These are phyloP conservation scores for Cylindrotheca fusiformis DNA, from an alignment of 108 stramenopile genomes.

Conservation along the genomic window DNA sequence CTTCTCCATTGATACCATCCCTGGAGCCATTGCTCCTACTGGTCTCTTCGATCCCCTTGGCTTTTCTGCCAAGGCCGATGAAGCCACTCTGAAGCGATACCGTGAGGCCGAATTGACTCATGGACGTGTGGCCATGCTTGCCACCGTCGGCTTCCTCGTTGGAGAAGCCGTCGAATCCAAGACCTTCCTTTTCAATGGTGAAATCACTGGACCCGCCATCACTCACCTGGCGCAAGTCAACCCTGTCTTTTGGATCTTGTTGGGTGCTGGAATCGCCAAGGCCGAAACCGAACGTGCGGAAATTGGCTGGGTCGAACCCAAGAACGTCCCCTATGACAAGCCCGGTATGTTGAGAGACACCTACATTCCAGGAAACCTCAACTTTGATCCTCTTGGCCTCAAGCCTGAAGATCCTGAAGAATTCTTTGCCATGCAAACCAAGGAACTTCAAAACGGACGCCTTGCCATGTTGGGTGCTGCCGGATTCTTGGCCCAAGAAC, in stretches of 20 bases:
- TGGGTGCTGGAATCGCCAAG: slow-evolving; percentile 57
- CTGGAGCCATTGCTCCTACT: slow-evolving; percentile 54
- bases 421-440: slow-evolving; percentile 67
- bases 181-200: slow-evolving; percentile 76
- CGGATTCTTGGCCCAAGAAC: slow-evolving; percentile 85
- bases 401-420: slow-evolving; percentile 71
- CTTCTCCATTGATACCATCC: slow-evolving; percentile 20
- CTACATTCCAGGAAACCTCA: slow-evolving; percentile 78
- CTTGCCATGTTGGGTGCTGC: slow-evolving; percentile 88
- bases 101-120: slow-evolving; percentile 88
- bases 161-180: slow-evolving; percentile 75
- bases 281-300: slow-evolving; percentile 50
- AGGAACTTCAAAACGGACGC: slow-evolving; percentile 91
- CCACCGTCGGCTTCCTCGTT: slow-evolving; percentile 61
- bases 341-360: slow-evolving; percentile 42
- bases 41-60: slow-evolving; percentile 71
- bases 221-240: slow-evolving; percentile 82
- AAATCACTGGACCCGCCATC: slow-evolving; percentile 87
- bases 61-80: slow-evolving; percentile 72
- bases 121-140: slow-evolving; percentile 72
- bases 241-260: slow-evolving; percentile 36
- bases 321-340: slow-evolving; percentile 49
- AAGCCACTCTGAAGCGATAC: slow-evolving; percentile 71
- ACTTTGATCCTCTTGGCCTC: slow-evolving; percentile 85
- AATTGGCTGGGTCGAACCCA: slow-evolving; percentile 64